These are phyloP conservation scores for Saccharomycopsis selenospora DNA, from an alignment of 805 yeast genomes.

Conservation along the genomic window DNA sequence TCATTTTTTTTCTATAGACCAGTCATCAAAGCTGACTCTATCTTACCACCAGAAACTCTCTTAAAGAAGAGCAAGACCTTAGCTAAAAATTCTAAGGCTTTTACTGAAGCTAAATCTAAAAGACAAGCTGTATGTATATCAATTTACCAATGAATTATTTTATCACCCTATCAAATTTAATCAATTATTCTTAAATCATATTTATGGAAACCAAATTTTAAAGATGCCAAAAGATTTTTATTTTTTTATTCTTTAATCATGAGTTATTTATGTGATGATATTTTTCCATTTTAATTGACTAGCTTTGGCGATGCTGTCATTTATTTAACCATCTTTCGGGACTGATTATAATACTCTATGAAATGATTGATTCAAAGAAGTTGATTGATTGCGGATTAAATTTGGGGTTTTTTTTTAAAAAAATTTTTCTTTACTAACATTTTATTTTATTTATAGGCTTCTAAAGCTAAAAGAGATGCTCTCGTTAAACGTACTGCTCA, in stretches of 20 bases:
- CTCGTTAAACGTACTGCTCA: conserved; percentile 93
- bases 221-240: conserved; percentile 2
- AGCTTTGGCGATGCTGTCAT: conserved; percentile 66
- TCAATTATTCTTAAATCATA: not conserved
- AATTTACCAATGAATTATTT: not conserved
- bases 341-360: conserved; percentile 34
- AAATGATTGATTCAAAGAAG: not conserved
- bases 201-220: not conserved
- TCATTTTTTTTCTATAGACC: conserved; percentile 27
- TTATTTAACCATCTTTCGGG: conserved; percentile 80
- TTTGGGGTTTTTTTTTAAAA: not conserved
- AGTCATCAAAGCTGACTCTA: conserved; percentile 24
- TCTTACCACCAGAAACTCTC: conserved; percentile 71
- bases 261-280: conserved; percentile 2
- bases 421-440: conserved; percentile 21
- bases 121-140: conserved; percentile 69
- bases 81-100: conserved; percentile 68
- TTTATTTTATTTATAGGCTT: conserved; percentile 31
- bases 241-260: conserved; percentile 20
- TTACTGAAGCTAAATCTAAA: conserved; percentile 73
- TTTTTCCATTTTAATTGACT: conserved; percentile 48
- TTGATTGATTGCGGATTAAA: not conserved
- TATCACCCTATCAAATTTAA: conserved; percentile 23
- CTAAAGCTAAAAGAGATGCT: conserved; percentile 54
- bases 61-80: conserved; percentile 75